Base-by-base conservation (phyloP, 345 rosid species). In the Arabidopsis arenosa region DNA sequence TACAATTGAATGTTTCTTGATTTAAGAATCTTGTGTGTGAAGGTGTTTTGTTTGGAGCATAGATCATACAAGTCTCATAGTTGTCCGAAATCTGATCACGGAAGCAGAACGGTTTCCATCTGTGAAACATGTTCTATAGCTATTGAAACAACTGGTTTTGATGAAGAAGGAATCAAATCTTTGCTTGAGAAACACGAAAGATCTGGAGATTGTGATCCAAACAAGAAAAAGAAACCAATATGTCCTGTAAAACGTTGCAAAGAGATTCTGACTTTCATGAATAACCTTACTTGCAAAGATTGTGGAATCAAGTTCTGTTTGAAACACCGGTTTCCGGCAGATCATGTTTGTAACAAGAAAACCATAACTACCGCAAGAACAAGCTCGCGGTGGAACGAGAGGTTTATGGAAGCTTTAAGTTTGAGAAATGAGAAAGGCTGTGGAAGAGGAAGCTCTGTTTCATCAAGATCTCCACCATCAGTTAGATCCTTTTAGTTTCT, bases 31-130 rank as follows among this genome's bases (percentile, higher is more conserved):
- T 59, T 3, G 39, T 30, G 7, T 40, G 4, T 61, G 39, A n/a
- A 88, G 97, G 93, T 86, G 30, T 91, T 88, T 43, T 94, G 98
- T 76, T 36, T 76, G 64, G 97, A 90, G 43, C 97, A 90, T 75
- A 82, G 95, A 68, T 87, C 90, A 4, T 87, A 64, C 66, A 84
- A 84, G 77, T 81, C 92, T 4, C 98, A 94, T 44, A 78, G 76
- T 4, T 94, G 98, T 77, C 87, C 91, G 1, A 84, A 82, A 76
- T 41, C 95, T 1, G 91, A 88, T 15, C 73, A 51, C 21, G 73
- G 64, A 12, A 94, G 88, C 87, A 80, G 97, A 55, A 86, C 82
- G 21, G 96, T 92, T 12, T 70, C 84, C 18, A 81, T 94, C 18
- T 92, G 98, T 43, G 85, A 85, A 41, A 63, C 83, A n/a, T 90